phyloP scores from a whole-genome alignment of 75 land plant species.

The Pseudotsuga menziesii region DNA sequence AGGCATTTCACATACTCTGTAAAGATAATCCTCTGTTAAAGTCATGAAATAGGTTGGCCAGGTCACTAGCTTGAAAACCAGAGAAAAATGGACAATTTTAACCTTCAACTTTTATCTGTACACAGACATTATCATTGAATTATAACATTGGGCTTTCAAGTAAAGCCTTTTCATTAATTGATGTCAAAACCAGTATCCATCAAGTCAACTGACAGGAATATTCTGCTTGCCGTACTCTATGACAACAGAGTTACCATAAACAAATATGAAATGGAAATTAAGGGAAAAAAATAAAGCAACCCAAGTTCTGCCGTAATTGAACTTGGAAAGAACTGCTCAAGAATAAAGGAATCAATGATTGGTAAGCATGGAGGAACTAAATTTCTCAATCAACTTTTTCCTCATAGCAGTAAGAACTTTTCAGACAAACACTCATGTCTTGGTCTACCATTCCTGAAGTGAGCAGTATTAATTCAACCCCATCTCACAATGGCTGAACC shows the following conservation, averaged over 20 bases:
- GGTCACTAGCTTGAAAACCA: slow-evolving; percentile 3
- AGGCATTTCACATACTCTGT: not conserved
- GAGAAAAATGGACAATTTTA: not conserved
- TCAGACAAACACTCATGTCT: not conserved
- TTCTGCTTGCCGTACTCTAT: slow-evolving; percentile 1
- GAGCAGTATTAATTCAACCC: slow-evolving; percentile 35
- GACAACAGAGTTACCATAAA: not conserved
- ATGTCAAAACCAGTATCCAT: not conserved
- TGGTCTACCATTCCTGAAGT: not conserved
- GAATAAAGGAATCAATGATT: not conserved
- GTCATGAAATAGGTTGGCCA: not conserved
- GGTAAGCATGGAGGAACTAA: not conserved
- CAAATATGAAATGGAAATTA: slow-evolving; percentile 4
- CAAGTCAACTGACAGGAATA: not conserved
- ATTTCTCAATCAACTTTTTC: not conserved
- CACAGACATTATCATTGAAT: slow-evolving; percentile 1
- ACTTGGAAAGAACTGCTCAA: slow-evolving; percentile 3
- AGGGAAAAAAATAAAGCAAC: not conserved
- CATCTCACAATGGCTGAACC: slow-evolving; percentile 84
- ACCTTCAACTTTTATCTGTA: not conserved
- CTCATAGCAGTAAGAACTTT: not conserved
- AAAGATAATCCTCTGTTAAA: slow-evolving; percentile 1
- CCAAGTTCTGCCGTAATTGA: not conserved
- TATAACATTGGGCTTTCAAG: slow-evolving; percentile 3
- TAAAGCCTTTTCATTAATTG: not conserved